Evolutionary conservation across 129 eudicot species (phyloP), one percentile per base, ranked within the genome.

Genomic region (Tanacetum coccineum): DNA sequence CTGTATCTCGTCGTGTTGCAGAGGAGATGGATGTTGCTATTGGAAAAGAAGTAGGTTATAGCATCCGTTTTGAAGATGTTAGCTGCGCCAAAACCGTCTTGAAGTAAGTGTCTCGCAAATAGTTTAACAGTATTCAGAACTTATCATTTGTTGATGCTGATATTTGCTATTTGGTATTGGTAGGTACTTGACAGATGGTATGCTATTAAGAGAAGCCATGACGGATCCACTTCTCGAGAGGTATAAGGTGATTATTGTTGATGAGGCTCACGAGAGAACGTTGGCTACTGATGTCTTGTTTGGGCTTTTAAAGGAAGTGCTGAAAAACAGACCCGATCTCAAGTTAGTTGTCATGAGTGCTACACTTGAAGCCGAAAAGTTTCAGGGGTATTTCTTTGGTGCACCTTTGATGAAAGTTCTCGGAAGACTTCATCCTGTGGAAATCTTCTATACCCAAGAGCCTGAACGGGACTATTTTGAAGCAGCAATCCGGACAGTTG

Each of bases 321-420:
- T 94, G 25, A 94, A 73, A 72, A 94, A 94, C 25, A 83, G 99
- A 67, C 93, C 95, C 0, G 97, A 94, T 71, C 76, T 94, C 18
- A 94, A 94, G 70, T 68, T 94, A 59, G 99, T 94, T 26, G 99
- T 94, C 14, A 94, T 94, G 96, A 94, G 99, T 89, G 99, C 96
- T 59, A 94, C 99, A 22, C 93, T 94, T 3, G 99, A 89, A 80
- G 99, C 99, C 32, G 97, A 94, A 50, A 94, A 94, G 74, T 94
- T 94, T 71, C 99, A 94, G 66, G 95, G 89, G 9, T 94, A 94
- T 73, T 94, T 94, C 68, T 59, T 51, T 50, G 95, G 95, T 64
- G 99, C 99, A 56, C 96, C 97, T 20, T 90, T 94, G 54, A 89
- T 94, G 99, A 89, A 94, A 87, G 96, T 94, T 66, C 99, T 97